These are phyloP conservation scores for Brassica hybrid DNA, from an alignment of 441 rosid species.

Conservation along the genomic window DNA sequence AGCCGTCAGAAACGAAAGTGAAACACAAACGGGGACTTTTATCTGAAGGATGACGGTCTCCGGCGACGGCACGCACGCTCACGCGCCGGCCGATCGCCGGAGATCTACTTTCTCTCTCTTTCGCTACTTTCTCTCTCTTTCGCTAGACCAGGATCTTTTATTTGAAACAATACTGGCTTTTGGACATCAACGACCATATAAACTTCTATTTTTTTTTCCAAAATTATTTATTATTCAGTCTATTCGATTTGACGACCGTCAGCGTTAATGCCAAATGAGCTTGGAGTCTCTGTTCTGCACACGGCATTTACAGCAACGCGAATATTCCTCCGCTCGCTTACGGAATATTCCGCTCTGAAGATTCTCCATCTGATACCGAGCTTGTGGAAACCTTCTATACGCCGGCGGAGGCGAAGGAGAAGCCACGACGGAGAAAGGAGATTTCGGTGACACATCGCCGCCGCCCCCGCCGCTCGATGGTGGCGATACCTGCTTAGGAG, in stretches of 20 bases:
- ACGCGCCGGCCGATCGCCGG: no score
- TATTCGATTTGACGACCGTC: not conserved
- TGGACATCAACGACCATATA: not conserved
- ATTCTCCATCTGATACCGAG: slow-evolving; percentile 27
- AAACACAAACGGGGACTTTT: no score
- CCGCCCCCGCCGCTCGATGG: slow-evolving; percentile 41
- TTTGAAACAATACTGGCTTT: no score
- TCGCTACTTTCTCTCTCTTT: no score
- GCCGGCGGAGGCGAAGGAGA: slow-evolving; percentile 10
- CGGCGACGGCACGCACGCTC: no score
- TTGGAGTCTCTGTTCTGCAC: slow-evolving; percentile 34
- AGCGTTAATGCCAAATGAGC: slow-evolving; percentile 35
- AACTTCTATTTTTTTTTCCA: no score
- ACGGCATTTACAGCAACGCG: slow-evolving; percentile 39
- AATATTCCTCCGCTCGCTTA: slow-evolving; percentile 30
- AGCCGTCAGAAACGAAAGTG: no score
- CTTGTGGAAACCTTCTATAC: not conserved
- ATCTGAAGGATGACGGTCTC: no score
- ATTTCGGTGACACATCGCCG: slow-evolving; percentile 36
- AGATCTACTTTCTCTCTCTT: no score
- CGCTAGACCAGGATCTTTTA: no score
- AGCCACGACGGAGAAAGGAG: slow-evolving; percentile 12
- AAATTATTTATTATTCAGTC: not conserved
- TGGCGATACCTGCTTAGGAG: slow-evolving; percentile 60
- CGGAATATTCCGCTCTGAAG: slow-evolving; percentile 29